Evolutionary conservation across 2,329 filamentous ascomycete genomes (phyloP).

Genomic region (Trichoderma koningiopsis): DNA sequence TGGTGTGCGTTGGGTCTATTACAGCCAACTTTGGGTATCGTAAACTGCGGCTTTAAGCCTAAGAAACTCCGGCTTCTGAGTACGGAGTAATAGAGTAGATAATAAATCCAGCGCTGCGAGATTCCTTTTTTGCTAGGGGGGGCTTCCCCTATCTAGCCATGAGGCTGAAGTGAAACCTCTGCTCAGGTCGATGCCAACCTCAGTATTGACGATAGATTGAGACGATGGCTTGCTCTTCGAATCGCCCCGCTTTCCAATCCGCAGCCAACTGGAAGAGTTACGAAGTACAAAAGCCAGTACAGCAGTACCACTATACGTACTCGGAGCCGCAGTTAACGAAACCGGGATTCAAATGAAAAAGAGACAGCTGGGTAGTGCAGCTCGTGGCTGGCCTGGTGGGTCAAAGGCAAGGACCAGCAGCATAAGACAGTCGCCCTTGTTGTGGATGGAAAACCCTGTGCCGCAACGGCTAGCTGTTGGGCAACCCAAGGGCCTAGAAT

Average conservation of each 20-base stretch:
- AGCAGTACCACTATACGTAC: neutral
- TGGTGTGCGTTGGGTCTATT: slow-evolving; percentile 16
- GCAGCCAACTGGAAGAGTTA: neutral
- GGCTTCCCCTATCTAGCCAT: slow-evolving; percentile 6
- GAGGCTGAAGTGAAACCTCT: slow-evolving; percentile 14
- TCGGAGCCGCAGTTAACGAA: neutral
- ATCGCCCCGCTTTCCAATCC: slow-evolving; percentile 11
- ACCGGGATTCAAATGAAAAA: neutral
- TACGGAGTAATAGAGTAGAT: neutral
- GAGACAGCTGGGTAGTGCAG: neutral
- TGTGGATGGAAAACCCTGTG: slow-evolving; percentile 6
- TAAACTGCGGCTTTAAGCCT: slow-evolving; percentile 8
- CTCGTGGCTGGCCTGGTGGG: slow-evolving; percentile 8
- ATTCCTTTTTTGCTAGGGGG: neutral
- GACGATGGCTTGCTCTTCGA: slow-evolving; percentile 7
- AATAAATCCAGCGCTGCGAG: neutral
- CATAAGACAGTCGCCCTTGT: slow-evolving; percentile 2
- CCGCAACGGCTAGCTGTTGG: neutral
- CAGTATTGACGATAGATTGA: slow-evolving; percentile 6
- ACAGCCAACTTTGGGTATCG: neutral
- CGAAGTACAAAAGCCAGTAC: neutral
- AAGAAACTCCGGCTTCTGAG: neutral
- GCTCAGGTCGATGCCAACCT: neutral
- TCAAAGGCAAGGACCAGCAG: neutral
- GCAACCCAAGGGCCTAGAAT: neutral